These are phyloP conservation scores for Massariosphaeria phaeospora DNA, from an alignment of 495 filamentous ascomycete genomes.

Conservation along the genomic window DNA sequence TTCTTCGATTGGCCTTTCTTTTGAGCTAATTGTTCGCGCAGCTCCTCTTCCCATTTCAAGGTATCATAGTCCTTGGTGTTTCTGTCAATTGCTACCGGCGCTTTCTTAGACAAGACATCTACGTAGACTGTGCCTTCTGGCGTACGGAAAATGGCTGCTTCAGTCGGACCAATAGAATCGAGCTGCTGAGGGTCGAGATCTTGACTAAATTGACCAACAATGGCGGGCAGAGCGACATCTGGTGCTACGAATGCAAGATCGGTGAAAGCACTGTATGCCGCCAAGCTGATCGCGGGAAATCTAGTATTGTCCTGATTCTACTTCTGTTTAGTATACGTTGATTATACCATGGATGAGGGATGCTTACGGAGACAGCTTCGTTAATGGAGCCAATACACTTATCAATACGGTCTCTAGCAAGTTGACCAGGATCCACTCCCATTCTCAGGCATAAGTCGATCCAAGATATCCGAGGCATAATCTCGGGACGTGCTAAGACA, in stretches of 20 bases:
- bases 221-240: constrained; percentile 66
- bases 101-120: constrained; percentile 80
- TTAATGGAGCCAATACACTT: constrained; percentile 52
- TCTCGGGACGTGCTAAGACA: constrained; percentile 68
- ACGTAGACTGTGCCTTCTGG: constrained; percentile 82
- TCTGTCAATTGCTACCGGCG: constrained; percentile 62
- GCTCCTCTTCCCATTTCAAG: constrained; percentile 92
- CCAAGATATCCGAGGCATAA: constrained; percentile 77
- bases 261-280: constrained; percentile 74
- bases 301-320: constrained; percentile 9
- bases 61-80: constrained; percentile 91
- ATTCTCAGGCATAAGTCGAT: constrained; percentile 77
- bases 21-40: constrained; percentile 77
- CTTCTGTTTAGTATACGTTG: no score
- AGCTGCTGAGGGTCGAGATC: constrained; percentile 66
- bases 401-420: constrained; percentile 53
- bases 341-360: not conserved
- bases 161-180: constrained; percentile 67
- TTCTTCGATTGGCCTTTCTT: constrained; percentile 93
- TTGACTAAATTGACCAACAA: constrained; percentile 65
- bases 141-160: constrained; percentile 86
- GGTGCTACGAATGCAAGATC: constrained; percentile 93
- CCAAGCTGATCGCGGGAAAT: constrained; percentile 50
- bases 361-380: constrained; percentile 46
- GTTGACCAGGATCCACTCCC: constrained; percentile 72